These are phyloP conservation scores for Friedmanniomyces simplex DNA, from an alignment of 495 filamentous ascomycete species.

Conservation along the genomic window DNA sequence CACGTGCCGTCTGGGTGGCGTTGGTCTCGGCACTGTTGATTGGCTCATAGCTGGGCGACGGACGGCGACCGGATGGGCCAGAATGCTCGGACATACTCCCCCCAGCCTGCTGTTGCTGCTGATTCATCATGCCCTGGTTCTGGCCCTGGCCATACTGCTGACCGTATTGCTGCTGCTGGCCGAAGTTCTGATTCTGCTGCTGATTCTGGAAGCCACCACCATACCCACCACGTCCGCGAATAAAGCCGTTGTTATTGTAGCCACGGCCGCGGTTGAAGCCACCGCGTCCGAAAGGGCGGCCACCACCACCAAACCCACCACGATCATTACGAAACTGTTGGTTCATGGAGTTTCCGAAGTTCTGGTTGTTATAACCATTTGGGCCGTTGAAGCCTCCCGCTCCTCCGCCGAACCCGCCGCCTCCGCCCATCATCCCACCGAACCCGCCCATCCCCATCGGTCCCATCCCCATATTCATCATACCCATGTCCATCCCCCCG, in stretches of 20 bases:
- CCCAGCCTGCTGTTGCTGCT: conserved; percentile 7
- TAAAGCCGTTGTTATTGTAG: conserved; percentile 1
- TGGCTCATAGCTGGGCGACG: conserved; percentile 17
- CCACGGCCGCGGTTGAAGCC: conserved; percentile 5
- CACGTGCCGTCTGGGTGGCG: conserved; percentile 27
- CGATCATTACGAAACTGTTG: conserved; percentile 18
- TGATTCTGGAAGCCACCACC: conserved; percentile 14
- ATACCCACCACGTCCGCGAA: conserved; percentile 14
- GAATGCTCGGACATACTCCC: not conserved
- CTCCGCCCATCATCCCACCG: conserved; percentile 12
- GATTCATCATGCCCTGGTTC: conserved; percentile 5
- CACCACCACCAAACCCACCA: conserved; percentile 15
- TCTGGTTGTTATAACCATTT: conserved; percentile 21
- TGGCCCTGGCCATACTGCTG: not conserved
- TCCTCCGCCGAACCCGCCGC: conserved; percentile 1
- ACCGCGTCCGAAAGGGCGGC: conserved; percentile 15
- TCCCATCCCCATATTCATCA: conserved; percentile 61
- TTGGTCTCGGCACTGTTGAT: conserved; percentile 42
- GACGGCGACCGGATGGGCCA: conserved; percentile 3
- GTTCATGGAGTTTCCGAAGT: conserved; percentile 19
- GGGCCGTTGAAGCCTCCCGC: conserved; percentile 15
- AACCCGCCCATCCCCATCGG: conserved; percentile 16
- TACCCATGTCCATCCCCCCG: conserved; percentile 63
- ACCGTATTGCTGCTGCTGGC: conserved; percentile 6
- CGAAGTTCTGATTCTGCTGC: conserved; percentile 8